Evolutionary conservation across 192 early-diverging fungal species (phyloP), one percentile per base, ranked within the genome.

Genomic region (Helicostylum pulchrum): DNA sequence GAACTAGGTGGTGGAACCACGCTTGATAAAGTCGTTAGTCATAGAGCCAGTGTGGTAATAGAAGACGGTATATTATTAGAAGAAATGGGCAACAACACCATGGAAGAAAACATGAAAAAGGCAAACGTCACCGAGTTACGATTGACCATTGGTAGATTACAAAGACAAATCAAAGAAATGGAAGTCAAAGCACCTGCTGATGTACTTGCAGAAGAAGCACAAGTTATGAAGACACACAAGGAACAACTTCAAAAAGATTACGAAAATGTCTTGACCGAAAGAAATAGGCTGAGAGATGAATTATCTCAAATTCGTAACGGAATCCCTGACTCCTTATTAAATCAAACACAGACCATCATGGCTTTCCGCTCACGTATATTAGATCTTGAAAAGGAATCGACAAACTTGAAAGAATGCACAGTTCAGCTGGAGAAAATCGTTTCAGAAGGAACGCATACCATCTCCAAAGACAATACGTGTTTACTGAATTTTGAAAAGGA

Each of bases 1-100:
- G 94, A 98, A 69, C 78, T 94, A 11, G 77, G 71, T 31, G 86
- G 82, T 57, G 76, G 52, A 7, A 45, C 52, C 1, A 53, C 68
- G 0, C 43, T 70, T 0, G 61, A 70, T 31, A 63, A 63, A 31
- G 46, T 70, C 0, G 44, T 70, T 9, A 70, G 61, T 49, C 68
- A 70, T 39, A 32, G 55, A 10, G 68, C 53, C 15, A 70, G 68
- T 62, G 68, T 70, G 5, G 54, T 57, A 0, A 63, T 62, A 26
- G 68, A 26, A 5, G 71, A 73, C 15, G 54, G 54, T 7, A 31
- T 39, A 39, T 49, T 61, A 12, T 10, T 53, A 15, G 58, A 61
- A 54, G 50, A 44, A 23, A 43, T 42, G 0, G 49, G 15, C 0
- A 59, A 45, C 19, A 71, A 45, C 19, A 71, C 50, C 12, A 58